Percentiles rank a stretch among this genome's conserved stretches.
Evolutionary conservation across 1,139 yeast species (phyloP).

Genomic region (Yamadazyma sp.): DNA sequence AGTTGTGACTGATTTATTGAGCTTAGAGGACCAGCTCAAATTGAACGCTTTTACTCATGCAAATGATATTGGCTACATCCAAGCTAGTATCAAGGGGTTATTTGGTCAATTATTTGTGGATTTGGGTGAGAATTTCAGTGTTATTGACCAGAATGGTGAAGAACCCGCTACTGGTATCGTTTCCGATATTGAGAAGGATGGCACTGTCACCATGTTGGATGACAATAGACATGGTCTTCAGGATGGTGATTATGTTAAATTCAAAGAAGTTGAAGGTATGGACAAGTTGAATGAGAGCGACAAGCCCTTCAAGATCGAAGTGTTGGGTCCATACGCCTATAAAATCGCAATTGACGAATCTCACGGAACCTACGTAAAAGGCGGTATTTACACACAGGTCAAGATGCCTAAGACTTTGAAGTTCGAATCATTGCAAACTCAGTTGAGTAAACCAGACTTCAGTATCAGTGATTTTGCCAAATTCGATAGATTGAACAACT

Average conservation of each 20-base stretch:
- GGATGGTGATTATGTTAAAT: constrained; percentile 88
- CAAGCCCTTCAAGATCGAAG: constrained; percentile 71
- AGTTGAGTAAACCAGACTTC: constrained; percentile 75
- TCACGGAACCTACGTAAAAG: constrained; percentile 68
- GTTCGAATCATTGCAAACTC: constrained; percentile 65
- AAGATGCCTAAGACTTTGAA: constrained; percentile 69
- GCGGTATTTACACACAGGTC: constrained; percentile 92
- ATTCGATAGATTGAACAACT: constrained; percentile 86
- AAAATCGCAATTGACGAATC: constrained; percentile 53
- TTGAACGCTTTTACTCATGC: constrained; percentile 76
- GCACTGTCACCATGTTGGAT: constrained; percentile 89
- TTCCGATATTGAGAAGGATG: constrained; percentile 83
- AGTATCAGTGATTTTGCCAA: constrained; percentile 87
- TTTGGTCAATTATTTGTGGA: constrained; percentile 91
- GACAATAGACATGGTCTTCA: constrained; percentile 91
- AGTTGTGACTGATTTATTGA: constrained; percentile 69
- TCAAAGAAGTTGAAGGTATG: constrained; percentile 82
- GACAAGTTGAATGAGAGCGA: constrained; percentile 64
- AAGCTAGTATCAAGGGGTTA: constrained; percentile 82
- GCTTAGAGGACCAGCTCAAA: constrained; percentile 72
- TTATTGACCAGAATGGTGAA: constrained; percentile 87
- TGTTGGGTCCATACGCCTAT: constrained; percentile 92
- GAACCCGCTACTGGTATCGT: constrained; percentile 87
- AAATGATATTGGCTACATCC: constrained; percentile 72
- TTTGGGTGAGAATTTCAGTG: constrained; percentile 77